phyloP scores from a whole-genome alignment of 2,329 filamentous ascomycete species.

The Ilyonectria robusta region DNA sequence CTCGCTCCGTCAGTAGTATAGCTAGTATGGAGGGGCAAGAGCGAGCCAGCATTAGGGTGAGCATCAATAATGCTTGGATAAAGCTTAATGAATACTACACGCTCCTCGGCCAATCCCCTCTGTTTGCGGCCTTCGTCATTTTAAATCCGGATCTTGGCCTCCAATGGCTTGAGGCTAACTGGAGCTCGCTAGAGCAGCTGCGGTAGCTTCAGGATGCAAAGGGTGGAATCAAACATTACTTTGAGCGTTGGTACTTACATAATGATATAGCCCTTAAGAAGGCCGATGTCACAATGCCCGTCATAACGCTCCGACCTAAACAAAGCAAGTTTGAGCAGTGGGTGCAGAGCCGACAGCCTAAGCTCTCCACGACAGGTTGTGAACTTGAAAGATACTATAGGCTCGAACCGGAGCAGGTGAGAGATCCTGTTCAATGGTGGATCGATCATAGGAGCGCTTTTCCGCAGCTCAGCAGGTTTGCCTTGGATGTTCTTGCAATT shows the following conservation, averaged over 20 bases:
- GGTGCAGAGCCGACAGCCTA: constrained; percentile 17
- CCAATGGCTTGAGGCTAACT: constrained; percentile 21
- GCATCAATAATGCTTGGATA: constrained; percentile 8
- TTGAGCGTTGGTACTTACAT: constrained; percentile 18
- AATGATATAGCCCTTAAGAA: neutral
- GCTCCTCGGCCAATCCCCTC: constrained; percentile 17
- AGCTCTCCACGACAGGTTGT: constrained; percentile 17
- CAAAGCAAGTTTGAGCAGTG: constrained; percentile 17
- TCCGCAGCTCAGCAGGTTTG: constrained; percentile 23
- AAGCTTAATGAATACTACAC: constrained; percentile 31
- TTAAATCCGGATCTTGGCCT: constrained; percentile 25
- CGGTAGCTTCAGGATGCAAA: constrained; percentile 26
- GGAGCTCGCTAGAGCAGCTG: constrained; percentile 22
- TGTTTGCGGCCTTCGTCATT: constrained; percentile 27
- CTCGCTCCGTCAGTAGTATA: constrained; percentile 13
- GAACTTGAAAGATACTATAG: constrained; percentile 14
- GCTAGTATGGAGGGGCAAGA: constrained; percentile 2
- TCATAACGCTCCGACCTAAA: constrained; percentile 17
- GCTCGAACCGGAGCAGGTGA: constrained; percentile 10
- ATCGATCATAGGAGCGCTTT: constrained; percentile 26
- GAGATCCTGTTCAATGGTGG: neutral
- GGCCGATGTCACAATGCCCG: neutral
- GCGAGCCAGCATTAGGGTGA: neutral
- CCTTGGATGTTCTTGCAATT: constrained; percentile 8
- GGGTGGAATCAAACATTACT: constrained; percentile 20